phyloP scores from a whole-genome alignment of 169 alveolate genomes.

The Plasmodium vivax region DNA sequence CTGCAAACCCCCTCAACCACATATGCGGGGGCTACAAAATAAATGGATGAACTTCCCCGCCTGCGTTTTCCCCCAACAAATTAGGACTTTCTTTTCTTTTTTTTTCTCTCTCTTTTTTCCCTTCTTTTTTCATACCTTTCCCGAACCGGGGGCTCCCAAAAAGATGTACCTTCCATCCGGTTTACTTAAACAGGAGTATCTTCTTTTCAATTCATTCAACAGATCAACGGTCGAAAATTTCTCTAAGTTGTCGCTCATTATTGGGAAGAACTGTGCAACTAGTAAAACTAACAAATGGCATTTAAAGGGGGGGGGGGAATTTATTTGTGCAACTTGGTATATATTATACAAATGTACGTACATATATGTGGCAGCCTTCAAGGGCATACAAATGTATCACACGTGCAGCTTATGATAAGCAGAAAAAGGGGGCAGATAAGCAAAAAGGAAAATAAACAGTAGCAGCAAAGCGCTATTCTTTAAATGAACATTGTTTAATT shows the following conservation, averaged over 20 bases:
- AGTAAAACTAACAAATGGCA: slow-evolving; percentile 28
- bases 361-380: slow-evolving; percentile 1
- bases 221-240: slow-evolving; percentile 80
- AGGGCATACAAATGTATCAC: neutral
- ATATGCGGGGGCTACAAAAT: neutral
- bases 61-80: neutral
- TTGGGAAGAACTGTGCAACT: neutral
- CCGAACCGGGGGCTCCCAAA: slow-evolving; percentile 88
- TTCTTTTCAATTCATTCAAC: slow-evolving; percentile 79
- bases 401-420: neutral
- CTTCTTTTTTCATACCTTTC: slow-evolving; percentile 77
- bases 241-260: slow-evolving; percentile 72
- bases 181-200: slow-evolving; percentile 82
- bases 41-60: neutral
- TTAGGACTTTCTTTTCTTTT: neutral
- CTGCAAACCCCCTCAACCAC: neutral
- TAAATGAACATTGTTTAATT: neutral
- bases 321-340: slow-evolving; percentile 1
- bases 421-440: neutral
- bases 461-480: neutral
- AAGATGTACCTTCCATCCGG: slow-evolving; percentile 84
- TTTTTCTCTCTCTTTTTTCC: neutral
- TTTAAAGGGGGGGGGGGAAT: neutral
- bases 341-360: slow-evolving; percentile 8
- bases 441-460: neutral